Conservation (phyloP, 108 stramenopile genomes). For the Cyclotella atomus region DNA sequence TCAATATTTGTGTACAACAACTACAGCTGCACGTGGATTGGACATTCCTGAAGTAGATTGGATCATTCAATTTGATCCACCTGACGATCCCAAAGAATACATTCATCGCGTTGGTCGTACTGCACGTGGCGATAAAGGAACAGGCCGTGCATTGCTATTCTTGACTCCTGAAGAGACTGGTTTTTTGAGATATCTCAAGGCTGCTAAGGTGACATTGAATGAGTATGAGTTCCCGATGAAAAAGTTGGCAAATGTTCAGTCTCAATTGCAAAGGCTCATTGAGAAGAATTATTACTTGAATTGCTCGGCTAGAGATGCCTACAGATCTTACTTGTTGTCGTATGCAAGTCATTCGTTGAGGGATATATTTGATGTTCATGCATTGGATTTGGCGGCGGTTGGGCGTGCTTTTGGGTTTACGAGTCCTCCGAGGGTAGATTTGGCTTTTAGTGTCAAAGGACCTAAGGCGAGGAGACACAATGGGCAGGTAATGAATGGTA, state of each 20-base stretch:
- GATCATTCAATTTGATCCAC: constrained; percentile 99
- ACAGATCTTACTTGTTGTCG: constrained; percentile 94
- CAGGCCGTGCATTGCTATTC: constrained; percentile 96
- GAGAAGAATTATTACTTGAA: constrained; percentile 99
- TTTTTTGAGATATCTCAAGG: constrained; percentile 94
- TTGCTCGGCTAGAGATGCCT: constrained; percentile 95
- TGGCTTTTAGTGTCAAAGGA: constrained; percentile 88
- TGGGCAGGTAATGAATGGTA: constrained; percentile 49
- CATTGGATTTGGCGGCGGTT: constrained; percentile 94
- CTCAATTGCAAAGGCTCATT: constrained; percentile 92
- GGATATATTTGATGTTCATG: constrained; percentile 98
- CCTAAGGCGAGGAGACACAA: constrained; percentile 66
- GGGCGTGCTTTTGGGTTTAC: constrained; percentile 97
- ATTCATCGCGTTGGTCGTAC: constrained; percentile 95
- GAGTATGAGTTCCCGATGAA: constrained; percentile 98
- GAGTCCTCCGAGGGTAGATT: constrained; percentile 95
- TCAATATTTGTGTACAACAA: too few species aligned
- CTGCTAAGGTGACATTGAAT: constrained; percentile 96
- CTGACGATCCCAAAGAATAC: constrained; percentile 99
- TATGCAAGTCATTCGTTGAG: constrained; percentile 97
- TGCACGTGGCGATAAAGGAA: constrained; percentile 91
- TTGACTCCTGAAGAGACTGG: constrained; percentile 98
- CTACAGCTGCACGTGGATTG: constrained; percentile 90
- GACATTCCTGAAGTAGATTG: constrained; percentile 99
- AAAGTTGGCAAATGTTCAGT: constrained; percentile 95